Evolutionary conservation across 768 basidiomycete species (phyloP).

Genomic region (Cystofilobasidium macerans): DNA sequence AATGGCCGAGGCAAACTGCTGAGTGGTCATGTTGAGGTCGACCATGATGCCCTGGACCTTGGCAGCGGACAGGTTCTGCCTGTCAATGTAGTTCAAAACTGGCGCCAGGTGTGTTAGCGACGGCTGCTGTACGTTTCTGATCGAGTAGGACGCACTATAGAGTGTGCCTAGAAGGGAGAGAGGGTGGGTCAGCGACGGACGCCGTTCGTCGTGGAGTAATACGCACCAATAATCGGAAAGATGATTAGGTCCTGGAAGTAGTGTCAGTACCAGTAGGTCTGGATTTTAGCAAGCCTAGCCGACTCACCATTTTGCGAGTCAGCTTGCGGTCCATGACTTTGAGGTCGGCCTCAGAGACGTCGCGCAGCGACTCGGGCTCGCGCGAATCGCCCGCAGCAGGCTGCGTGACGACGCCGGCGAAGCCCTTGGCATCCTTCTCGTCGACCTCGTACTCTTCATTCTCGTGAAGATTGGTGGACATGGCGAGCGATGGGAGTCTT

Average conservation of each 20-base stretch:
- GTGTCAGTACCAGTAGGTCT: too few species aligned
- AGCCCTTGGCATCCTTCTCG: too few species aligned
- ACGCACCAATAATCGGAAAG: neutral
- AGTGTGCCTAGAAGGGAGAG: conserved; percentile 6
- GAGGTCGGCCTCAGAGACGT: conserved; percentile 31
- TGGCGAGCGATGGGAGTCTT: too few species aligned
- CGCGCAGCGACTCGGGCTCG: conserved; percentile 29
- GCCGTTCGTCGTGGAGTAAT: too few species aligned
- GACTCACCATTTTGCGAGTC: conserved; percentile 32
- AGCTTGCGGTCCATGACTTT: conserved; percentile 28
- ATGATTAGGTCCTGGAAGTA: conserved; percentile 34
- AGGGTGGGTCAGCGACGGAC: neutral
- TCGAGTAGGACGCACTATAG: too few species aligned
- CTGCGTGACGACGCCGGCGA: neutral
- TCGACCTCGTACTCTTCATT: neutral
- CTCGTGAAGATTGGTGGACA: conserved; percentile 5
- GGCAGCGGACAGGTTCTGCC: conserved; percentile 9
- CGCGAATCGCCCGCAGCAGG: conserved; percentile 3
- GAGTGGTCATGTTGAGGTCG: conserved; percentile 32
- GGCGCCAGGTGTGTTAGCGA: too few species aligned
- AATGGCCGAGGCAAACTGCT: conserved; percentile 31
- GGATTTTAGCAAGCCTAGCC: too few species aligned
- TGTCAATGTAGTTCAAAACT: conserved; percentile 24
- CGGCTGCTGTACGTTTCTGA: too few species aligned
- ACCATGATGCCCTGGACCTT: conserved; percentile 28